Conservation (phyloP, 2,329 filamentous ascomycete species). For the Didymella exigua region DNA sequence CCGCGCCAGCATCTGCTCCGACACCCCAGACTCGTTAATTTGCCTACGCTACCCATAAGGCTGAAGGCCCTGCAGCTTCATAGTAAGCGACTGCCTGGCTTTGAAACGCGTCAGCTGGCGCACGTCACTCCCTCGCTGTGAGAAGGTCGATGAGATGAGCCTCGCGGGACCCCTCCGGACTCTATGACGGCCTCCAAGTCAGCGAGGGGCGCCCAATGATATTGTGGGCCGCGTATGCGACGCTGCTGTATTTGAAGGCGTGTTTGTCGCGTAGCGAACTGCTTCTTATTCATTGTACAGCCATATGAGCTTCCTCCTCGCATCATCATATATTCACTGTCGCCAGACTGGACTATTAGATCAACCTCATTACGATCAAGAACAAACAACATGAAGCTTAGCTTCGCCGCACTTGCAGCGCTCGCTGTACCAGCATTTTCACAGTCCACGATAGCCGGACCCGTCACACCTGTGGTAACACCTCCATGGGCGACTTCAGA, state of each 20-base stretch:
- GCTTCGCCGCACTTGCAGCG: slow-evolving; percentile 11
- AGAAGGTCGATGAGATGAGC: slow-evolving; percentile 13
- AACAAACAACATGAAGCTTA: slow-evolving; percentile 5
- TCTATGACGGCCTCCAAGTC: slow-evolving; percentile 7
- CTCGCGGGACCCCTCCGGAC: slow-evolving; percentile 21
- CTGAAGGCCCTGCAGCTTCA: slow-evolving; percentile 6
- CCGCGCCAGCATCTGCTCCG: neutral
- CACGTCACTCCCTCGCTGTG: slow-evolving; percentile 1
- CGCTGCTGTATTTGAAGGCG: slow-evolving; percentile 10
- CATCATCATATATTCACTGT: neutral
- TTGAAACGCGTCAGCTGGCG: slow-evolving; percentile 16
- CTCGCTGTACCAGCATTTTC: neutral
- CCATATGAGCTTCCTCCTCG: neutral
- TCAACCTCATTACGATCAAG: neutral
- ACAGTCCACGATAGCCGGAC: slow-evolving; percentile 3
- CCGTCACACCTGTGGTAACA: slow-evolving; percentile 3
- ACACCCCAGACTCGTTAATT: neutral
- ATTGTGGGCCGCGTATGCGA: slow-evolving; percentile 13
- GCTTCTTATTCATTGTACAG: neutral
- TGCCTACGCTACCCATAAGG: slow-evolving; percentile 2
- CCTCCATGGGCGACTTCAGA: slow-evolving; percentile 33
- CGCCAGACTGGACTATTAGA: neutral
- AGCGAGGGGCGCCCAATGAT: slow-evolving; percentile 12
- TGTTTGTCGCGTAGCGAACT: neutral
- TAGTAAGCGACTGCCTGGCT: neutral